Evolutionary conservation across 352 stramenopile species (phyloP).

Genomic region (Phytophthora megakarya): DNA sequence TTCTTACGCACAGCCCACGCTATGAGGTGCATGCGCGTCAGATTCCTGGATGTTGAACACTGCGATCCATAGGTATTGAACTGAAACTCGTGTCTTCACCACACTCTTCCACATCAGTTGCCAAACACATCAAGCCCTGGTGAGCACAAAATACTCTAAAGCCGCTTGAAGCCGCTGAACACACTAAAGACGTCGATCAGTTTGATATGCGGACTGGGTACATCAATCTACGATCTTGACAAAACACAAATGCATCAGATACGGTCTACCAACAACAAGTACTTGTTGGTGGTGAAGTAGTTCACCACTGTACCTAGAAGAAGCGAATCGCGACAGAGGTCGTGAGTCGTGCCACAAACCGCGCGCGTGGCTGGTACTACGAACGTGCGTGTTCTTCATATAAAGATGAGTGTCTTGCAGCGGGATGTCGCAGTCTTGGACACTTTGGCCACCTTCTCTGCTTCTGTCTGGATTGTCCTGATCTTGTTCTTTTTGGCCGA

Average conservation of each 20-base stretch:
- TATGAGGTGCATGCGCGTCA: constrained; percentile 19
- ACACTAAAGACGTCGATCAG: constrained; percentile 6
- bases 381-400: constrained; percentile 39
- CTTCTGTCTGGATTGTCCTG: constrained; percentile 19
- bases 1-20: constrained; percentile 8
- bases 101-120: constrained; percentile 12
- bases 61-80: constrained; percentile 10
- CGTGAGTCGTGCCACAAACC: constrained; percentile 32
- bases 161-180: constrained; percentile 9
- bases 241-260: constrained; percentile 12
- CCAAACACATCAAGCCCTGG: constrained; percentile 5
- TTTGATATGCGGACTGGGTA: constrained; percentile 1
- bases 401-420: constrained; percentile 73
- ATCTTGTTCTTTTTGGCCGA: constrained; percentile 35
- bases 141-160: constrained; percentile 41
- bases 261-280: not conserved
- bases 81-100: constrained; percentile 10
- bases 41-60: constrained; percentile 10
- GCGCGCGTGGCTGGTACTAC: constrained; percentile 20
- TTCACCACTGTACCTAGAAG: constrained; percentile 40
- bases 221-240: constrained; percentile 10
- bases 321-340: constrained; percentile 60
- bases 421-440: constrained; percentile 40
- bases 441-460: constrained; percentile 22
- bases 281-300: too few species aligned